Conservation (phyloP, 2,329 filamentous ascomycete species). For the Venturia carpophila region DNA sequence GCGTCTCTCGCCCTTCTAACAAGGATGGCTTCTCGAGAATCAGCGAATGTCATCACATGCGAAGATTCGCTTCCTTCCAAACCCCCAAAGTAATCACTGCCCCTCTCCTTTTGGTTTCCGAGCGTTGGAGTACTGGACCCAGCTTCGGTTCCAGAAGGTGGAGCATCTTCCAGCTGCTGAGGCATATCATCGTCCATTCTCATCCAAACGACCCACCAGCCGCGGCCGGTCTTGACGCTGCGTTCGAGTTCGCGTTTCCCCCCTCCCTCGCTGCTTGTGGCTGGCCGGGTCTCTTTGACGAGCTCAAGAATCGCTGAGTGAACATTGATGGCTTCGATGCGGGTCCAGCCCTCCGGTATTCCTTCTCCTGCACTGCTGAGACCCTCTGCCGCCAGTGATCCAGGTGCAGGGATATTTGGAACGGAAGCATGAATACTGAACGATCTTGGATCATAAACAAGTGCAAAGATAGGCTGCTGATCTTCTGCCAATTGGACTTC, state of each 20-base stretch:
- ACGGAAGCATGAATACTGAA: constrained; percentile 54
- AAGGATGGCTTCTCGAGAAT: constrained; percentile 20
- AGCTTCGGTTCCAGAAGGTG: not conserved
- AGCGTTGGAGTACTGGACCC: not conserved
- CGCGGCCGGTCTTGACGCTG: constrained; percentile 55
- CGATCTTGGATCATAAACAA: constrained; percentile 52
- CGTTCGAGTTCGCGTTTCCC: constrained; percentile 45
- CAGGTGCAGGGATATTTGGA: constrained; percentile 54
- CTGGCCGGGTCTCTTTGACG: constrained; percentile 43
- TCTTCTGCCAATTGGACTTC: constrained; percentile 17
- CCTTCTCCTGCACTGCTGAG: constrained; percentile 19
- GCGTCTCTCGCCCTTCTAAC: constrained; percentile 20
- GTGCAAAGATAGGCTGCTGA: constrained; percentile 47
- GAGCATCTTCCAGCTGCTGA: not conserved
- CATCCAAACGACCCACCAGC: constrained; percentile 63
- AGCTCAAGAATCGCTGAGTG: constrained; percentile 53
- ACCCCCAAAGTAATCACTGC: constrained; percentile 4
- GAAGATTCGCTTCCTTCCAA: not conserved
- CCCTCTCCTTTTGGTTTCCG: not conserved
- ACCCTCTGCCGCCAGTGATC: constrained; percentile 35
- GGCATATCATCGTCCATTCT: constrained; percentile 31
- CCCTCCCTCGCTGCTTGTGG: constrained; percentile 23
- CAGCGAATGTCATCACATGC: constrained; percentile 8
- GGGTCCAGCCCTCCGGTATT: constrained; percentile 21
- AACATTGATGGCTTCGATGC: constrained; percentile 54